Evolutionary conservation across 768 basidiomycete genomes (phyloP).

Genomic region (Hydnomerulius pinastri): DNA sequence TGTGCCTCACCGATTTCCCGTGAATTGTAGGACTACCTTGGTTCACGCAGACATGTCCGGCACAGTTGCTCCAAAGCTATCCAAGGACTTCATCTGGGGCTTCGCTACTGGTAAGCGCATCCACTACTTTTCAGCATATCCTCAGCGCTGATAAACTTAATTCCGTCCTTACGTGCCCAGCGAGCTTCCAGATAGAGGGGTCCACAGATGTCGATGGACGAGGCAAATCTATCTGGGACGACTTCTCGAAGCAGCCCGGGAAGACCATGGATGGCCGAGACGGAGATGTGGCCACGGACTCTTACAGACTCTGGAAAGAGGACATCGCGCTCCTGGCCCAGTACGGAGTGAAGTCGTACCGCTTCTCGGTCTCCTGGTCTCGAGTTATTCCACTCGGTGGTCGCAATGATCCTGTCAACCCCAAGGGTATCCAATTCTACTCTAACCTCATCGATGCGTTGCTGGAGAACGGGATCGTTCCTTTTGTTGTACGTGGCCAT

Average conservation of each 20-base stretch:
- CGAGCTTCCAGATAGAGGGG: slow-evolving; percentile 76
- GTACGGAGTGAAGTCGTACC: slow-evolving; percentile 72
- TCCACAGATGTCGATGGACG: slow-evolving; percentile 59
- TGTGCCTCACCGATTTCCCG: slow-evolving; percentile 24
- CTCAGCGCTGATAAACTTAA: not conserved
- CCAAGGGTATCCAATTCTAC: slow-evolving; percentile 69
- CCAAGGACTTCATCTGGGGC: slow-evolving; percentile 67
- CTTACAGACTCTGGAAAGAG: slow-evolving; percentile 67
- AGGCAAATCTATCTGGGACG: slow-evolving; percentile 76
- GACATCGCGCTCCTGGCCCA: slow-evolving; percentile 61
- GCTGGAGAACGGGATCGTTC: slow-evolving; percentile 60
- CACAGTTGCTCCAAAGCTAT: slow-evolving; percentile 44
- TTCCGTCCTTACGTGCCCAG: slow-evolving; percentile 33
- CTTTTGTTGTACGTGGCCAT: slow-evolving; percentile 57
- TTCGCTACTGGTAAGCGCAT: slow-evolving; percentile 63
- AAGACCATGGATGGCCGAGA: slow-evolving; percentile 68
- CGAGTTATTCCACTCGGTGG: slow-evolving; percentile 76
- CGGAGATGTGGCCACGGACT: slow-evolving; percentile 73
- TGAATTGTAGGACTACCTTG: not conserved
- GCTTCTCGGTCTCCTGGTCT: slow-evolving; percentile 78
- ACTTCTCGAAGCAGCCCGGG: slow-evolving; percentile 63
- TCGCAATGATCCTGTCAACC: slow-evolving; percentile 71
- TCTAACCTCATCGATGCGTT: slow-evolving; percentile 69
- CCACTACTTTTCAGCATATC: not conserved
- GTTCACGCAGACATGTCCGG: slow-evolving; percentile 19